Evolutionary conservation across 2,329 filamentous ascomycete species (phyloP).

Genomic region (Ilyonectria robusta): DNA sequence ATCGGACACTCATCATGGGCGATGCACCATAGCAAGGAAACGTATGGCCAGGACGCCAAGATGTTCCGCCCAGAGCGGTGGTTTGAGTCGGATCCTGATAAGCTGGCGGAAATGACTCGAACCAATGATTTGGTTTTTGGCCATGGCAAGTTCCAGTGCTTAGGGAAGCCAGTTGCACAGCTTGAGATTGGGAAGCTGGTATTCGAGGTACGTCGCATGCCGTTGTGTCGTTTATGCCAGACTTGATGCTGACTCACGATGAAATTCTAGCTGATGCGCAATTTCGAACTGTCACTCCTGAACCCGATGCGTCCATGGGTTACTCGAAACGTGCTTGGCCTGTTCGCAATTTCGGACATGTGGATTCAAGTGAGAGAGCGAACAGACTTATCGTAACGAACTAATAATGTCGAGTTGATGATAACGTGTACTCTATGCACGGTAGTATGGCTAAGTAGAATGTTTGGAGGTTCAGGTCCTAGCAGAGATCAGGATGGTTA

Average conservation of each 20-base stretch:
- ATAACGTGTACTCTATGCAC: too few species aligned
- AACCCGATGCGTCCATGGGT: slow-evolving; percentile 48
- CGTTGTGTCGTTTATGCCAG: background rate
- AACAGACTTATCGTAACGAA: background rate
- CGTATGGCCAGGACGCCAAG: slow-evolving; percentile 53
- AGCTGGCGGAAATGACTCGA: slow-evolving; percentile 50
- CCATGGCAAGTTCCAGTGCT: slow-evolving; percentile 56
- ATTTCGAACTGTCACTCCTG: slow-evolving; percentile 49
- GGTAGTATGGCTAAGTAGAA: too few species aligned
- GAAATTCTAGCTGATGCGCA: slow-evolving; percentile 44
- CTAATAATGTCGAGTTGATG: too few species aligned
- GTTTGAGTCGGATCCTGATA: slow-evolving; percentile 53
- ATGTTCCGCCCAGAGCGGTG: slow-evolving; percentile 55
- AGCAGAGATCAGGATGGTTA: too few species aligned
- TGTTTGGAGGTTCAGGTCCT: too few species aligned
- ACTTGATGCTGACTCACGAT: background rate
- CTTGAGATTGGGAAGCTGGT: slow-evolving; percentile 56
- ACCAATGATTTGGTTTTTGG: slow-evolving; percentile 56
- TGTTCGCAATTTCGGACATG: slow-evolving; percentile 52
- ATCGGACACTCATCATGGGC: slow-evolving; percentile 51
- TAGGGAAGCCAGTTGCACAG: slow-evolving; percentile 55
- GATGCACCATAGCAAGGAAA: slow-evolving; percentile 49
- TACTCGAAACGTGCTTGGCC: slow-evolving; percentile 44
- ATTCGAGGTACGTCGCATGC: slow-evolving; percentile 56
- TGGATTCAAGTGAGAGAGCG: slow-evolving; percentile 50